These are phyloP conservation scores for Metrosideros polymorpha DNA, from an alignment of 441 rosid genomes.

Conservation along the genomic window DNA sequence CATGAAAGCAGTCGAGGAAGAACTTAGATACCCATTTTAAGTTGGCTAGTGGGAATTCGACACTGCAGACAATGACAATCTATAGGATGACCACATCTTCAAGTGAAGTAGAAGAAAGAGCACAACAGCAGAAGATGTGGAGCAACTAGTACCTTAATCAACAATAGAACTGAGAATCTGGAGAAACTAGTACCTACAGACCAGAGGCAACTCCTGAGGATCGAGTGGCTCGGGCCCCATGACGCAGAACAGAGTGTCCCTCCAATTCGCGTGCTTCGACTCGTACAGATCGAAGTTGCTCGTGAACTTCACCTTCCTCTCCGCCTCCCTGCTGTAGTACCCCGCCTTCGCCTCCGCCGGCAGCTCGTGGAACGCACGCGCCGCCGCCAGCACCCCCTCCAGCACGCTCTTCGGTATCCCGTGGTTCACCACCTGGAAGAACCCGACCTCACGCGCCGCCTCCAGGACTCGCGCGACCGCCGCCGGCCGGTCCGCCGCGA, in stretches of 20 bases:
- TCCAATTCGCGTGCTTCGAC: conserved; percentile 10
- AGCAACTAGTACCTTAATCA: no score
- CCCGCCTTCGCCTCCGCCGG: background rate
- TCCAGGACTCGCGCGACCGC: background rate
- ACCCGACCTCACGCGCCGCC: background rate
- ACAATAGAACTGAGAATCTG: background rate
- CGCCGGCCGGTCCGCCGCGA: background rate
- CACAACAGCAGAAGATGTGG: background rate
- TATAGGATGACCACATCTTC: background rate
- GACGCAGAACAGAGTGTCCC: conserved; percentile 6
- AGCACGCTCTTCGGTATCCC: background rate
- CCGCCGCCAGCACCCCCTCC: background rate
- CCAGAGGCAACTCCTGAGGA: background rate
- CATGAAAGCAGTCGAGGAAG: background rate
- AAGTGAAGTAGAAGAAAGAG: background rate
- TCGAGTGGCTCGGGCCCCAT: background rate
- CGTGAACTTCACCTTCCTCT: background rate
- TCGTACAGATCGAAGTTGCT: conserved; percentile 14
- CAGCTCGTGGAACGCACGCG: background rate
- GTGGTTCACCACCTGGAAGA: background rate
- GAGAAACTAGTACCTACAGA: background rate
- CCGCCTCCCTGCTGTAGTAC: background rate
- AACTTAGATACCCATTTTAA: background rate
- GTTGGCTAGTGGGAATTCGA: background rate
- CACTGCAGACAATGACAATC: background rate